Evolutionary conservation across 2,329 filamentous ascomycete genomes (phyloP).

Genomic region (Ophiocordyceps camponoti-rufipedis): DNA sequence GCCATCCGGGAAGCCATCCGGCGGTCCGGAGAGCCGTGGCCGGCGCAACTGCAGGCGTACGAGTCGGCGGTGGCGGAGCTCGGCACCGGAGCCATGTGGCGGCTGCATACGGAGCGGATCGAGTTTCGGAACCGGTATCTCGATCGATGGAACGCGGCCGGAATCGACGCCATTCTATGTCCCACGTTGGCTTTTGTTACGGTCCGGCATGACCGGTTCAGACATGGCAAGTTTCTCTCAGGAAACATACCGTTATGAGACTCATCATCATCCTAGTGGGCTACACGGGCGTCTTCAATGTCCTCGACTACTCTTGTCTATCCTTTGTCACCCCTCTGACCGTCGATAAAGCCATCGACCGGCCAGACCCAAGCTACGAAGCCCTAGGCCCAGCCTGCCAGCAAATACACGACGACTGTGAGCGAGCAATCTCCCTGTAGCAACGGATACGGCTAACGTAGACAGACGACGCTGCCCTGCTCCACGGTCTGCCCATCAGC

Average conservation of each 20-base stretch:
- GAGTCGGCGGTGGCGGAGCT: constrained; percentile 15
- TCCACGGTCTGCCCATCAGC: constrained; percentile 24
- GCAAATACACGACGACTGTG: constrained; percentile 22
- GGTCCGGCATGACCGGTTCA: constrained; percentile 23
- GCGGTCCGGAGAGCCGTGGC: constrained; percentile 23
- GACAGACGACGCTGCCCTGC: constrained; percentile 17
- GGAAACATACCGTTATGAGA: not conserved
- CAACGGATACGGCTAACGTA: not conserved
- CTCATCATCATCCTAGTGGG: constrained; percentile 18
- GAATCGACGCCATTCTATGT: constrained; percentile 43
- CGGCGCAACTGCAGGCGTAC: constrained; percentile 18
- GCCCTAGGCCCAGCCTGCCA: constrained; percentile 19
- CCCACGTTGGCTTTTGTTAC: constrained; percentile 30
- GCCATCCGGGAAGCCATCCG: constrained; percentile 20
- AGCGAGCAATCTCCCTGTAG: constrained; percentile 6
- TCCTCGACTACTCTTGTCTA: constrained; percentile 27
- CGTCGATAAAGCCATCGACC: constrained; percentile 22
- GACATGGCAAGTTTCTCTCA: constrained; percentile 17
- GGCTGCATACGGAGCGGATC: constrained; percentile 24
- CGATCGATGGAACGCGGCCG: constrained; percentile 24
- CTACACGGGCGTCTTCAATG: constrained; percentile 31
- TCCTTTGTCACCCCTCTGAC: constrained; percentile 25
- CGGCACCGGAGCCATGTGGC: constrained; percentile 26
- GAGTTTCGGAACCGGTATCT: constrained; percentile 27
- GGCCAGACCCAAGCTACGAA: constrained; percentile 9